Base-by-base conservation (phyloP, 768 basidiomycete genomes). In the Chiua virens region DNA sequence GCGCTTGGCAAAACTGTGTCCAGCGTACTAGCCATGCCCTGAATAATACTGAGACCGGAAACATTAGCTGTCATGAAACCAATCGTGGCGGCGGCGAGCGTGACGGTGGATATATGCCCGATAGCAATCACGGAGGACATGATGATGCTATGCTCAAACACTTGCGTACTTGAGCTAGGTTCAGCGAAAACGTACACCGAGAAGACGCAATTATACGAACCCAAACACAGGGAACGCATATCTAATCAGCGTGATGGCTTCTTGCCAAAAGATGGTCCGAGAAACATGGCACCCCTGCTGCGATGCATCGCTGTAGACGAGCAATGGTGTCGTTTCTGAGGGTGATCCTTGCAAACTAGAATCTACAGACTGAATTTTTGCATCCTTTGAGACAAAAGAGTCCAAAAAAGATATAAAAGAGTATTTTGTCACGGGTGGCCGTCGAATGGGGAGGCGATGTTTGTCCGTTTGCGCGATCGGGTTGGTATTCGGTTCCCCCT, bases 1-100 rank as follows among this genome's bases (percentile, higher is more conserved):
- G 96, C 94, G 37, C 90, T 82, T 0, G 97, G 96, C 3, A 98
- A 80, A 63, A 99, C 79, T 0, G 96, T 95, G 65, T 99, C 97
- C 28, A 99, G 80, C 0, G 92, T 86, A 52, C 87, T 87, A 20
- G 83, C 75, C 58, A 96, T 84, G 7, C 93, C 92, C 58, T 89
- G 87, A 14, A 94, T 76, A 47, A 96, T 83, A 56, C 87, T 89
- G 35, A 73, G 54, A 23, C 67, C 67, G 32, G 58, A 59, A 5
- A 86, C 82, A 47, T 79, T 85, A 17, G 83, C 83, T 1, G 86
- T 87, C 85, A 89, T 87, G 34, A 82, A 84, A 1, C 83, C 86
- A 2, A 89, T 71, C 15, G 81, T 83, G 22, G 86, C 83, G 0
- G 91, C 93, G 2, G 96, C 96, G 2, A 98, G 81, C 13, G 94